Percentiles rank a stretch among this genome's conserved stretches.
phyloP scores from a whole-genome alignment of 2,329 filamentous ascomycete species.

The Colletotrichum liriopes region DNA sequence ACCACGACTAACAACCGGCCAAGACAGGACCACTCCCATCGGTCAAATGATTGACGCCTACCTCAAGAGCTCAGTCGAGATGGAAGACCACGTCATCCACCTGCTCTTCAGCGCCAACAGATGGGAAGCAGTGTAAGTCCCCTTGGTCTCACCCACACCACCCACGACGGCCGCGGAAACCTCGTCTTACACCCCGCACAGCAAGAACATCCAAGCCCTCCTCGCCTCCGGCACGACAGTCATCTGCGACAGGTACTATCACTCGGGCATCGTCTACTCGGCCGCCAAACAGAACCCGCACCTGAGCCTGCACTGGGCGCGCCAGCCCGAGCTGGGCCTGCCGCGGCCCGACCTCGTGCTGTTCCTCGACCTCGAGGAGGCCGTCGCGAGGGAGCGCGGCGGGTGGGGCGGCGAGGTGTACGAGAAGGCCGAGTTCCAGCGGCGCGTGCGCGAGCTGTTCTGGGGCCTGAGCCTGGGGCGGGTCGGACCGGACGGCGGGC shows the following conservation, averaged over 20 bases:
- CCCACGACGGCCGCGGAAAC: neutral
- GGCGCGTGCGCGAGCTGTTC: slow-evolving; percentile 83
- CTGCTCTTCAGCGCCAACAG: slow-evolving; percentile 92
- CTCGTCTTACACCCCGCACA: slow-evolving; percentile 46
- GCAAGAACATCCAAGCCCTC: slow-evolving; percentile 66
- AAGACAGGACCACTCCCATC: slow-evolving; percentile 87
- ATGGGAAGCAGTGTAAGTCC: slow-evolving; percentile 79
- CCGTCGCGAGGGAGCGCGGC: slow-evolving; percentile 81
- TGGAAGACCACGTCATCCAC: slow-evolving; percentile 92
- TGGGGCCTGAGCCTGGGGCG: slow-evolving; percentile 67
- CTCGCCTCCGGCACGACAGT: slow-evolving; percentile 80
- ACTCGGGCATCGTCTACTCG: slow-evolving; percentile 93
- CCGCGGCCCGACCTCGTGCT: slow-evolving; percentile 90
- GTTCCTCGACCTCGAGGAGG: slow-evolving; percentile 86
- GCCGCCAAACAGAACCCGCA: slow-evolving; percentile 85
- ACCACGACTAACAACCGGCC: neutral
- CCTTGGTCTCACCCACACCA: neutral
- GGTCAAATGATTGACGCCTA: slow-evolving; percentile 91
- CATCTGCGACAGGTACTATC: slow-evolving; percentile 94
- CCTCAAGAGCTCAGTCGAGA: slow-evolving; percentile 78
- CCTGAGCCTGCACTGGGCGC: slow-evolving; percentile 84
- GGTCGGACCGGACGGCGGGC: slow-evolving; percentile 52
- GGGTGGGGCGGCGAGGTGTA: slow-evolving; percentile 93
- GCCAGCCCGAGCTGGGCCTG: slow-evolving; percentile 86
- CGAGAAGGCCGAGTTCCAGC: slow-evolving; percentile 87